Base-by-base conservation (phyloP, 306 rosid species). In the Elaeagnus macrophylla region DNA sequence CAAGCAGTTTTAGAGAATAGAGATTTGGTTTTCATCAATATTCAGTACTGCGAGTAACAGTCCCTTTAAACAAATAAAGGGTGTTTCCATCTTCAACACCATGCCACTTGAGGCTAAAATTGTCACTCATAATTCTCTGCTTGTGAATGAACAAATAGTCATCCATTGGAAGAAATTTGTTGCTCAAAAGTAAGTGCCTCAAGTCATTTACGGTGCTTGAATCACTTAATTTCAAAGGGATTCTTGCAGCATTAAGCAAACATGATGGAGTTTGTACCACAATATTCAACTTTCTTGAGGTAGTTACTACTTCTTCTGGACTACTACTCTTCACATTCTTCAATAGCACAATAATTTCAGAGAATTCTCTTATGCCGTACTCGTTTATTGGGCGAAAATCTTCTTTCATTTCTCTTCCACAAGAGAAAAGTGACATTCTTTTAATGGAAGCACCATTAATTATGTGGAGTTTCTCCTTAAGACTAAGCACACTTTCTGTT, bases 51-150 rank as follows among this genome's bases (percentile, higher is more conserved):
- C 32, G 32, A 25, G 32, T 25, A 25, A 25, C 32, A 25, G 32
- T 25, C 32, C 32, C 32, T 25, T 25, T 25, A 25, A 25, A 25
- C 32, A 25, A 3, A 0, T 25, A 25, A 25, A 90, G 70, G 62
- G 64, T 54, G 60, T 90, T 95, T 8, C 97, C 96, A 67, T 78
- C 77, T 69, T 82, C 83, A 52, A 91, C 94, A 8, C 89, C 96
- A 63, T 91, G 96, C 94, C 95, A 86, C 44, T 76, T 55, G 39
- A 86, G 89, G 67, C 94, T 90, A 59, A 82, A 76, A 51, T 69
- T 65, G 38, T 81, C 89, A 19, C 78, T 77, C 97, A 86, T 90
- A 63, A 86, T 90, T 69, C 97, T 81, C 64, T 91, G 97, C 53
- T 56, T 81, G 70, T 91, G 97, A 53, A 91, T 80, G 54, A 91